These are phyloP conservation scores for Brachypodium distachyon DNA, from an alignment of 202 grass and related monocot species.

Conservation along the genomic window DNA sequence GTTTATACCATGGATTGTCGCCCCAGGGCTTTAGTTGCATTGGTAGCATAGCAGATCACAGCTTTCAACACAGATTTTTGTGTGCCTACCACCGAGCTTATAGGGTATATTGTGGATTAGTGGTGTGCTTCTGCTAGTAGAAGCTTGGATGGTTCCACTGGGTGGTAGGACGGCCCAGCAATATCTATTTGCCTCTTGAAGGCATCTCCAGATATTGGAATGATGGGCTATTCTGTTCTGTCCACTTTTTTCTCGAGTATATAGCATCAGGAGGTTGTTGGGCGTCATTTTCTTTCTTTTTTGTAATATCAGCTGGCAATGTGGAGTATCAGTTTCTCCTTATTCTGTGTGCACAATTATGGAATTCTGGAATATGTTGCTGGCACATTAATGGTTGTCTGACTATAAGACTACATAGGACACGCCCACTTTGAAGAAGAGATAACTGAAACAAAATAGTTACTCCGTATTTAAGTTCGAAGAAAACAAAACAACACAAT, in stretches of 20 bases:
- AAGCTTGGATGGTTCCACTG: neutral
- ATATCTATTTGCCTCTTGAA: neutral
- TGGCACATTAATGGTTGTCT: neutral
- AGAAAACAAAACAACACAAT: neutral
- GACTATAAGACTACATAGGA: too few species aligned
- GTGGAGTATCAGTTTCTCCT: neutral
- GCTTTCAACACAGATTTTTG: constrained; percentile 9
- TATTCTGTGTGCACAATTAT: neutral
- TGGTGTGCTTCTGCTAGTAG: neutral
- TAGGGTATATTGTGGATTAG: neutral
- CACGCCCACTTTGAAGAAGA: too few species aligned
- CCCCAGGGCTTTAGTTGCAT: neutral
- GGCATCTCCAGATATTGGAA: neutral
- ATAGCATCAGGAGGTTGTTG: too few species aligned
- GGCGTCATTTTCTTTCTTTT: neutral
- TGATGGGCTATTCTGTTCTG: neutral
- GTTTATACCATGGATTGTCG: neutral
- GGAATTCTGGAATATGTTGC: neutral
- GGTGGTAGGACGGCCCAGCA: neutral
- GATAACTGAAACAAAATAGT: too few species aligned
- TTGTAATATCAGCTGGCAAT: neutral
- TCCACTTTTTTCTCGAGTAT: neutral
- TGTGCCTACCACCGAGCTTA: neutral
- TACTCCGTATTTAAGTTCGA: too few species aligned
- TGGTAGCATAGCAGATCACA: neutral